phyloP scores from a whole-genome alignment of 805 yeast genomes.

The Maudiozyma saulgeensis region DNA sequence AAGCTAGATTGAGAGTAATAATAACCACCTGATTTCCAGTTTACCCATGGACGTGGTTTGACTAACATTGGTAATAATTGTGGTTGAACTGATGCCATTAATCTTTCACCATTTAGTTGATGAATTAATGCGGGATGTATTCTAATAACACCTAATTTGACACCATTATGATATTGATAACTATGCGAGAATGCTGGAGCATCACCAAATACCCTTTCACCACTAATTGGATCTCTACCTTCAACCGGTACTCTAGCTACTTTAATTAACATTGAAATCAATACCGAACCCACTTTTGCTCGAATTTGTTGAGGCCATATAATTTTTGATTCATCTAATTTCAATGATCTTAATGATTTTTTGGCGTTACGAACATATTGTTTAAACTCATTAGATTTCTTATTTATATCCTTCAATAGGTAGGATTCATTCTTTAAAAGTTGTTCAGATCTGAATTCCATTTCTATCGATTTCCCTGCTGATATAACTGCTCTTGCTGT shows the following conservation, averaged over 20 bases:
- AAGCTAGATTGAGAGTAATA: conserved; percentile 51
- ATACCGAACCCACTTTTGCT: conserved; percentile 73
- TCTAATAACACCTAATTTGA: conserved; percentile 70
- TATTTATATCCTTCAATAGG: conserved; percentile 44
- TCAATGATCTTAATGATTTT: conserved; percentile 30
- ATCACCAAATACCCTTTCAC: conserved; percentile 51
- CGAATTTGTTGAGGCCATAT: conserved; percentile 48
- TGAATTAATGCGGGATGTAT: conserved; percentile 61
- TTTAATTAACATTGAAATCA: conserved; percentile 64
- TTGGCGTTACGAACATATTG: conserved; percentile 33
- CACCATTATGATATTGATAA: conserved; percentile 72
- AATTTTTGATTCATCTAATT: conserved; percentile 30
- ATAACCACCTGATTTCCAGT: conserved; percentile 80
- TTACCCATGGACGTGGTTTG: conserved; percentile 81
- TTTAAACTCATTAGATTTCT: conserved; percentile 36
- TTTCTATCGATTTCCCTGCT: conserved; percentile 76
- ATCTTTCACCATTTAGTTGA: conserved; percentile 56
- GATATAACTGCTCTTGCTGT: conserved; percentile 72
- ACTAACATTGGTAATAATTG: conserved; percentile 89
- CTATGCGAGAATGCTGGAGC: conserved; percentile 90
- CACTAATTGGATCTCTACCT: conserved; percentile 75
- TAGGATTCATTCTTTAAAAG: conserved; percentile 48
- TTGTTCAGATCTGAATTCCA: conserved; percentile 69
- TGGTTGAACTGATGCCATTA: conserved; percentile 63
- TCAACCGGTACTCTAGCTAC: conserved; percentile 74